Evolutionary conservation across 177 flowering plant genomes (phyloP), one percentile per base, ranked within the genome.

Genomic region (Telopea speciosissima): DNA sequence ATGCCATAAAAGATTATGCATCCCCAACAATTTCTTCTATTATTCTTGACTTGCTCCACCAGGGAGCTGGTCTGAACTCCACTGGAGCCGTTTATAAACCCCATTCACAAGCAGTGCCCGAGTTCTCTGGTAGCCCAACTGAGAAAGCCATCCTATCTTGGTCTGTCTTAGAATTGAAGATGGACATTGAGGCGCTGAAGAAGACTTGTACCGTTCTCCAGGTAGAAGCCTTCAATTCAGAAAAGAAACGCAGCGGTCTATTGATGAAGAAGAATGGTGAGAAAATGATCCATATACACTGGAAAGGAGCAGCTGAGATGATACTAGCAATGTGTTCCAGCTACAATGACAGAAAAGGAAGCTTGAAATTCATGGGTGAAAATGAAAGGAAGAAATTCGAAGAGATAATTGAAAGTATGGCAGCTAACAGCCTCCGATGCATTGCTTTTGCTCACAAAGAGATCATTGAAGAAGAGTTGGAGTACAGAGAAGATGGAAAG

Each of bases 281-380:
- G 16, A 54, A n/a, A 23, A 60, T 62, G 36, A 49, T 45, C 3
- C 73, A 75, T 72, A 82, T 84, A 62, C 96, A 88, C 49, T 90
- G 92, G 92, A 90, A 90, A 78, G 96, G 96, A 64, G 96, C 92
- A 21, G 91, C 96, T 1, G 96, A 90, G 79, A 83, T 90, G 79
- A 73, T 90, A 8, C 70, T 88, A 44, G 81, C 84, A 44, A 85
- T 77, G 89, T 89, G 96, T 69, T 84, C 89, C 3, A 63, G 63
- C 28, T 90, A 83, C 65, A 83, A 80, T 63, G 79, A 78, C 9
- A 75, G 36, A 3, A 61, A 22, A 22, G 93, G 90, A 62, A 42
- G 9, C 1, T 25, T 45, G 17, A 84, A 72, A 67, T 1, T 68
- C 24, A 69, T 90, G 54, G 76, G 78, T 56, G 75, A 75, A 12